phyloP scores from a whole-genome alignment of 176 grass and related monocot genomes.

The Chrysopogon serrulatus region DNA sequence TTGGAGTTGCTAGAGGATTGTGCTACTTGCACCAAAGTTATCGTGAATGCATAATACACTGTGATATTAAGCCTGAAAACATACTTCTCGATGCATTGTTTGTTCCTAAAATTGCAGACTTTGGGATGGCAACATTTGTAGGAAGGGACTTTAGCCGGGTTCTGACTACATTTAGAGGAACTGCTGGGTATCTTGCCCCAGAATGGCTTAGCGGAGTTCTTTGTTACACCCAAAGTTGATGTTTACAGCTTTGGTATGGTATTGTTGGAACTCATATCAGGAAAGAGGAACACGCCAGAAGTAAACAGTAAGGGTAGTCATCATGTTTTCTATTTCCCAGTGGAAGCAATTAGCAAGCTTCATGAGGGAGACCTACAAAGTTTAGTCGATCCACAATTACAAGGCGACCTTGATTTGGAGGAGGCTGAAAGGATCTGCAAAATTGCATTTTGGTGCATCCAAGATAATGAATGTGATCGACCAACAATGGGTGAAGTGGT shows the following conservation, averaged over 20 bases:
- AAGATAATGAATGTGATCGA: neutral
- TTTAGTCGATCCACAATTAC: neutral
- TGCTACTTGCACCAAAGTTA: slow-evolving; percentile 59
- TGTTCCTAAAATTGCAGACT: slow-evolving; percentile 63
- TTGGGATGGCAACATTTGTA: slow-evolving; percentile 60
- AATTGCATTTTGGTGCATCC: slow-evolving; percentile 9
- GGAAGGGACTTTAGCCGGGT: slow-evolving; percentile 53
- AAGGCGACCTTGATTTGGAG: neutral
- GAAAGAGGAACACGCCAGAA: slow-evolving; percentile 11
- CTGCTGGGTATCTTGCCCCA: slow-evolving; percentile 53
- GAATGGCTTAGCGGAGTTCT: slow-evolving; percentile 54
- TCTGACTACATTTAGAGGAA: slow-evolving; percentile 59
- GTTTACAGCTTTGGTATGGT: slow-evolving; percentile 66
- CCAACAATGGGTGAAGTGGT: slow-evolving; percentile 39
- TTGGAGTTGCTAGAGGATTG: slow-evolving; percentile 52
- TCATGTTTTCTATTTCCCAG: slow-evolving; percentile 1
- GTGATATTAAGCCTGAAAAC: slow-evolving; percentile 58
- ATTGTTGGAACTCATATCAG: slow-evolving; percentile 51
- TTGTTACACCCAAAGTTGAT: slow-evolving; percentile 46
- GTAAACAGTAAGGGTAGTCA: neutral
- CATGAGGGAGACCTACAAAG: neutral
- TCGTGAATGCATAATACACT: slow-evolving; percentile 56
- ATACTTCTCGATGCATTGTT: slow-evolving; percentile 43
- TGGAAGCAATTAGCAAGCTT: slow-evolving; percentile 19
- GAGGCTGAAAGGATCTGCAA: neutral